A percentile compares a stretch with the other conserved stretches of the same genome.
Conservation (phyloP, 1,284 basidiomycete species). For the Anthracocystis setariae region DNA sequence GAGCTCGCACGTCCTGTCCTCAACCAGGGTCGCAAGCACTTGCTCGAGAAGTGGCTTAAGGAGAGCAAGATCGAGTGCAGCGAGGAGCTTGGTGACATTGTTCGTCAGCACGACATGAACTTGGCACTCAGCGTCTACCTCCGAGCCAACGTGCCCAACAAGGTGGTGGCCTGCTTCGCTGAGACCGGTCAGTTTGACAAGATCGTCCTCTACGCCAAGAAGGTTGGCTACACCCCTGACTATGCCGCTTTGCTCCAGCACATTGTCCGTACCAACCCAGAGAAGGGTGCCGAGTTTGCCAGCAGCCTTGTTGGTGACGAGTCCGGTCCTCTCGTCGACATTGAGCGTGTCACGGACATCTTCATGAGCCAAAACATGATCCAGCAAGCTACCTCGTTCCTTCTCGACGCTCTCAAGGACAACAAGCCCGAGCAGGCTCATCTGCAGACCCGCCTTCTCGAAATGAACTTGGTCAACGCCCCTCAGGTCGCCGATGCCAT, state of each 20-base stretch:
- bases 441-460: constrained; percentile 93
- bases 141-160: constrained; percentile 97
- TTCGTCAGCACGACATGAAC: constrained; percentile 94
- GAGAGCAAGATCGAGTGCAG: constrained; percentile 99
- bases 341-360: constrained; percentile 83
- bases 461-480: constrained; percentile 97
- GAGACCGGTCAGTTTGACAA: constrained; percentile 99
- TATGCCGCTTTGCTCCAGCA: constrained; percentile 96
- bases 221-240: constrained; percentile 93
- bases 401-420: constrained; percentile 98
- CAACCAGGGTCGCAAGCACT: constrained; percentile 94
- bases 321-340: constrained; percentile 87
- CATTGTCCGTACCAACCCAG: constrained; percentile 94
- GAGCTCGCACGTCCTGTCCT: constrained; percentile 96
- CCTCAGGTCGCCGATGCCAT: constrained; percentile 99
- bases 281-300: constrained; percentile 98
- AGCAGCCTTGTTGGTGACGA: constrained; percentile 95
- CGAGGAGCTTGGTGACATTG: constrained; percentile 98
- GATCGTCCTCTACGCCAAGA: constrained; percentile 97
- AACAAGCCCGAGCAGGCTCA: constrained; percentile 98
- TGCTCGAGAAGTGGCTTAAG: constrained; percentile 99
- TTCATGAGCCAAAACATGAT: constrained; percentile 99
- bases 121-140: constrained; percentile 98
- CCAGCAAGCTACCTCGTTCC: constrained; percentile 97
- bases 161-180: constrained; percentile 95